These are phyloP conservation scores for Medicago ruthenica DNA, from an alignment of 306 rosid species.

Conservation along the genomic window DNA sequence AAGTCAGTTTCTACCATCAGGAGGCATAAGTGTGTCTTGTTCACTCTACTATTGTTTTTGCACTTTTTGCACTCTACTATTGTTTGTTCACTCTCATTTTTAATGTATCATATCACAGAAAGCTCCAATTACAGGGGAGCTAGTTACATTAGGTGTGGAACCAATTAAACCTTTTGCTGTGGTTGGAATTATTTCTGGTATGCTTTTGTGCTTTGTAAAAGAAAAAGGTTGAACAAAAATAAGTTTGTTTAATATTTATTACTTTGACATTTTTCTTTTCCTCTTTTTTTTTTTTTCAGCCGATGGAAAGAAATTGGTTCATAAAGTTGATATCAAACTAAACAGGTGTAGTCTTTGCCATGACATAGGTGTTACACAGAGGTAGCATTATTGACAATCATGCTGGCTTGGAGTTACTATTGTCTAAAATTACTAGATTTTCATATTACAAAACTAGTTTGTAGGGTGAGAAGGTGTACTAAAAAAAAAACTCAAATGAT, in stretches of 20 bases:
- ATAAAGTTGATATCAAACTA: slow-evolving; percentile 63
- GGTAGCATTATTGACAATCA: slow-evolving; percentile 43
- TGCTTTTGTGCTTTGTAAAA: slow-evolving; percentile 4
- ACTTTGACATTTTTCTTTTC: background rate
- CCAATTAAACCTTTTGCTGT: slow-evolving; percentile 60
- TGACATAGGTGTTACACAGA: slow-evolving; percentile 69
- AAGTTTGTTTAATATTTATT: background rate
- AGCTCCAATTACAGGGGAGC: slow-evolving; percentile 65
- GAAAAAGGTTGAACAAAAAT: background rate
- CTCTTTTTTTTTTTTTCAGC: slow-evolving; percentile 43
- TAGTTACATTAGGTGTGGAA: slow-evolving; percentile 63
- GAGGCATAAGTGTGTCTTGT: too few species aligned
- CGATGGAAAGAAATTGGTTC: slow-evolving; percentile 67
- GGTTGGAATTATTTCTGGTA: slow-evolving; percentile 78
- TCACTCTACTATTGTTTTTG: too few species aligned
- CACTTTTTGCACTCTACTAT: background rate
- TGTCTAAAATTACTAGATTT: too few species aligned
- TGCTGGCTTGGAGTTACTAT: background rate
- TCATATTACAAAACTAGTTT: too few species aligned
- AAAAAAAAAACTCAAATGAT: too few species aligned
- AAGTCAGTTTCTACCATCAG: too few species aligned
- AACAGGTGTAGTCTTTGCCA: slow-evolving; percentile 60
- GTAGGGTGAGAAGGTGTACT: too few species aligned
- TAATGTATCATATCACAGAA: slow-evolving; percentile 47
- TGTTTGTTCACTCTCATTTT: background rate